Conservation (phyloP, 2,329 filamentous ascomycete genomes). For the Fragosphaeria purpurea region DNA sequence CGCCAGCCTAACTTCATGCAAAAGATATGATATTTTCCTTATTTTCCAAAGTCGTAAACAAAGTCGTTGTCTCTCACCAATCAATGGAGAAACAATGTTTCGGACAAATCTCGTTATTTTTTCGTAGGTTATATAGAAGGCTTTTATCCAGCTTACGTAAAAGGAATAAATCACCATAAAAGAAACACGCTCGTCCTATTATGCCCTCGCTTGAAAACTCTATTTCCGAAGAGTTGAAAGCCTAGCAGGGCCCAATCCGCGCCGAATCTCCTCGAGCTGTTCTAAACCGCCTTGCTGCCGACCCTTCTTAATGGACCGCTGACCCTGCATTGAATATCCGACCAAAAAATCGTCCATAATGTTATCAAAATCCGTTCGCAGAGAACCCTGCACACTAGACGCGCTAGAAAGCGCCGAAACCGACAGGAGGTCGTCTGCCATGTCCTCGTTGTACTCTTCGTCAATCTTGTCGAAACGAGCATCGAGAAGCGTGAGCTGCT, state of each 20-base stretch:
- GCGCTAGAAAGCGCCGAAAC: conserved; percentile 48
- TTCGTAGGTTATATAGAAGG: too few species aligned
- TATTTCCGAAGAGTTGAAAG: conserved; percentile 2
- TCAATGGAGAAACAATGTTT: too few species aligned
- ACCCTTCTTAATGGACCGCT: conserved; percentile 68
- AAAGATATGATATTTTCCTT: too few species aligned
- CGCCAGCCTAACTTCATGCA: too few species aligned
- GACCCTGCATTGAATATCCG: conserved; percentile 59
- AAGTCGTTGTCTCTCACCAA: too few species aligned
- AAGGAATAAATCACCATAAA: too few species aligned
- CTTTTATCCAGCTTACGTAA: too few species aligned
- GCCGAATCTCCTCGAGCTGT: conserved; percentile 83
- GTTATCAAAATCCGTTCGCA: conserved; percentile 71
- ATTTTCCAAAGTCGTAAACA: too few species aligned
- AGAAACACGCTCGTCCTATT: too few species aligned
- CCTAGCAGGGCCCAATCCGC: conserved; percentile 66
- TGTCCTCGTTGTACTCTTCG: conserved; percentile 54
- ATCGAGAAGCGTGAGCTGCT: conserved; percentile 76
- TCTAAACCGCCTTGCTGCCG: conserved; percentile 72
- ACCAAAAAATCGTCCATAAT: conserved; percentile 92
- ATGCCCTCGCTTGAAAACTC: too few species aligned
- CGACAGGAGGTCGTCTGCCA: conserved; percentile 42
- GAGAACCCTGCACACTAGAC: conserved; percentile 57
- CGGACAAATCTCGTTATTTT: too few species aligned
- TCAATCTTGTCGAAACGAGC: conserved; percentile 87